phyloP scores from a whole-genome alignment of 2,329 filamentous ascomycete species.

The Dactylellina haptotyla region DNA sequence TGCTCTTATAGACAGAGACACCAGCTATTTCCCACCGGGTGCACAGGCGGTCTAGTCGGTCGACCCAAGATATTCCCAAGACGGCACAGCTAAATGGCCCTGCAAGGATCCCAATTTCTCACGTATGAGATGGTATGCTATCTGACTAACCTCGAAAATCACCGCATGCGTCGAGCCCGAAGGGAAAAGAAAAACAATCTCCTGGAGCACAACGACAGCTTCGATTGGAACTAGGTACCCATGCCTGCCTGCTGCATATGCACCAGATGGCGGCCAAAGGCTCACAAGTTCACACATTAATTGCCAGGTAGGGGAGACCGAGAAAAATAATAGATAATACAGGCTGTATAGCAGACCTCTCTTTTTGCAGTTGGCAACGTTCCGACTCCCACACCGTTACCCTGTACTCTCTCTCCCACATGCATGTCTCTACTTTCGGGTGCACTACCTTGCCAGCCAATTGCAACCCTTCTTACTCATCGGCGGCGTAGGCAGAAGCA shows the following conservation, averaged over 20 bases:
- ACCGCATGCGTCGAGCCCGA: constrained; percentile 15
- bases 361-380: constrained; percentile 1
- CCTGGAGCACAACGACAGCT: neutral
- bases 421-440: constrained; percentile 5
- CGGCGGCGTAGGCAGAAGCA: constrained; percentile 42
- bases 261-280: constrained; percentile 3
- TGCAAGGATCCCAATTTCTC: constrained; percentile 43
- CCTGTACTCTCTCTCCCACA: neutral
- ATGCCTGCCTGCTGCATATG: constrained; percentile 39
- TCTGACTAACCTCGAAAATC: constrained; percentile 41
- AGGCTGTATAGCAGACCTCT: neutral
- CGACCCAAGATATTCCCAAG: constrained; percentile 31
- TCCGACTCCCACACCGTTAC: constrained; percentile 16
- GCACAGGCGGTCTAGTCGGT: constrained; percentile 4
- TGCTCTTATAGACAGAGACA: constrained; percentile 40
- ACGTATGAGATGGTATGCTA: constrained; percentile 2
- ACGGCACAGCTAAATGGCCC: constrained; percentile 41
- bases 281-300: neutral
- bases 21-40: neutral
- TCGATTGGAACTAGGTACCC: constrained; percentile 4
- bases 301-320: neutral
- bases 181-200: neutral
- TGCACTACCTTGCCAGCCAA: neutral
- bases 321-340: neutral
- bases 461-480: constrained; percentile 41